Base-by-base conservation (phyloP, 140 eudicot genomes). In the Oenanthe javanica region DNA sequence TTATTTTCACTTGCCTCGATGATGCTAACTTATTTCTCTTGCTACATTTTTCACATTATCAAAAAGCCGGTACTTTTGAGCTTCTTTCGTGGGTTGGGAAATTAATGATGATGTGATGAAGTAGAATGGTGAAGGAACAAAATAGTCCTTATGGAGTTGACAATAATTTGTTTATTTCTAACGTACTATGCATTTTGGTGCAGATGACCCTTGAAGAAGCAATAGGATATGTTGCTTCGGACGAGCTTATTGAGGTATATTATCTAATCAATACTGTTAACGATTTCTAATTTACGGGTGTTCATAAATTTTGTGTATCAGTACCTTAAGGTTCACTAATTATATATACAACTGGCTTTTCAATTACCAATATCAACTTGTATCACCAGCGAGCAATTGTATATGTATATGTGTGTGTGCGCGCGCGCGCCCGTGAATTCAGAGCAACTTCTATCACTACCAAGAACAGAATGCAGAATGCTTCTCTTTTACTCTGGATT, bases 121-220 rank as follows among this genome's bases (percentile, higher is more conserved):
- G 36, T n/a, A 23, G 67, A 59, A 19, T 9, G 38, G 55, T 43
- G 25, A 14, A n/a, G 55, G 18, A 13, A 9, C 48, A 14, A 45
- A 72, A 73, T 49, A n/a, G 77, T 19, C 18, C 42, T 46, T 21
- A 21, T 73, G 55, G 19, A 21, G 2, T 73, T 73, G 10, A 25
- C 7, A 9, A 9, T 73, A 13, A 48, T 45, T 18, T 73, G 54
- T 49, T 46, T 45, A 73, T 73, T 46, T 49, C 36, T 42, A 73
- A 73, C 13, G 9, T 73, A 1, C 25, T 38, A 48, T 79, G 79
- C 36, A 40, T 45, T 80, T 77, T 70, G 48, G 43, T 89, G 89
- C 93, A 94, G 98, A 92, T 94, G 88, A 87, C 96, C 72, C 95
- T 94, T 31, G 98, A 94, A 89, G 98, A 94, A 83, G 98, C 98